Base-by-base conservation (phyloP, 768 basidiomycete species). In the Hysterangium stoloniferum region DNA sequence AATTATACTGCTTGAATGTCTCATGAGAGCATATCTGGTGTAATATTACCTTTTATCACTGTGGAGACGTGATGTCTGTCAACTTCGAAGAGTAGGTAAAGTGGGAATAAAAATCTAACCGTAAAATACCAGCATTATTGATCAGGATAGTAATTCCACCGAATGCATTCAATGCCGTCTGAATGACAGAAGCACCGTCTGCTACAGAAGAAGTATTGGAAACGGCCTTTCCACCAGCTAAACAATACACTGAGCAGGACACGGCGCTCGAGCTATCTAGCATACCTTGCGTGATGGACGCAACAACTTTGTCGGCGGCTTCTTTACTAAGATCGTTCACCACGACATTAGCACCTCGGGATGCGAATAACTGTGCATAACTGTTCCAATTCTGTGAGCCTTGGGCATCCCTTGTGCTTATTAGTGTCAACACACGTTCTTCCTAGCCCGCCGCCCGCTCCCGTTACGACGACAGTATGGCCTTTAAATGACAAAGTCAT, bases 371-470 rank as follows among this genome's bases (percentile, higher is more conserved):
- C 44, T 89, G 71, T 1, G 93, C 87, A 68, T 98, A 95, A 6
- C 94, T 92, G 62, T 1, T 9, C 37, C 32, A 20, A 15, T 6
- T 19, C 35, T 24, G 34, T 27, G 43, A 24, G 52, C 31, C 35
- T 44, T 52, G 29, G 29, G 19, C 7, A 7, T 15, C 3, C 5
- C 25, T n/a, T n/a, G 19, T 6, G 6, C 12, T 12, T 27, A n/a
- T 27, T 17, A 29, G 22, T 13, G 35, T 48, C 42, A 44, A 27
- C 22, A 76, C 87, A 98, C 88, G 87, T 78, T 70, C 80, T 85
- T 37, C 96, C 96, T 12, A 99, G 75, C 13, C 96, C 96, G 54
- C 92, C 91, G 12, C 96, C 96, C 36, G 93, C 94, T 40, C 96
- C 96, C 36, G 96, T 99, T 56, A 98, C 71, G 56, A 99, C 78